Base-by-base conservation (phyloP, 306 rosid genomes). In the Hippophae rhamnoides region DNA sequence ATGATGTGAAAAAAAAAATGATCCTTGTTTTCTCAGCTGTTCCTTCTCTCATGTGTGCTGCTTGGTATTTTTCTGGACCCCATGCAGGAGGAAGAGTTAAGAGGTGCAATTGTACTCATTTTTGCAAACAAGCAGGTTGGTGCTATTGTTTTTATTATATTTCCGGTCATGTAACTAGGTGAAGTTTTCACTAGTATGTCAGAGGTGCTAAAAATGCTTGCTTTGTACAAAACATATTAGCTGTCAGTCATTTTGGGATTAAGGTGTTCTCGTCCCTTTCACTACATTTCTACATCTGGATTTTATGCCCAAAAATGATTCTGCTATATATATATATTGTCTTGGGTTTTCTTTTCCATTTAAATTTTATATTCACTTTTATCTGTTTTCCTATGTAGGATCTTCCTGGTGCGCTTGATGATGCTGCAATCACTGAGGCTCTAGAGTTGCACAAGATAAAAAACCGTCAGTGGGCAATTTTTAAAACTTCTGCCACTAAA, bases 371-470 rank as follows among this genome's bases (percentile, higher is more conserved):
- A 18, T 18, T 18, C 18, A 18, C 18, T 18, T 18, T 18, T 18
- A 18, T 18, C 18, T 18, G 18, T 18, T 18, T 18, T 18, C 18
- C 18, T 18, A 18, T 18, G 18, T 18, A 92, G 99, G 99, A 92
- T 79, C 99, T 92, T 74, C 97, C 97, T 11, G 95, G 96, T 64
- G 99, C 95, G 55, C 86, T 92, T 71, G 99, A 92, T 82, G 97
- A 84, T 68, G 97, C 95, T 64, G 85, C 95, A 57, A 84, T 92
- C 59, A 92, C 97, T 0, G 95, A 92, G 77, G 78, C 99, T 66
- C 80, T 88, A 62, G 99, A 88, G 75, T 74, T 92, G 75, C 97
- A 92, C 83, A 86, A 92, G 80, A 92, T 92, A 26, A 92, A 92
- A 82, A 92, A 72, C 77, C 99, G 99, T 42, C 97, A 92, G 55